Base-by-base conservation (phyloP, 176 grass and related monocot species). In the Rhipidocladum racemiflorum region DNA sequence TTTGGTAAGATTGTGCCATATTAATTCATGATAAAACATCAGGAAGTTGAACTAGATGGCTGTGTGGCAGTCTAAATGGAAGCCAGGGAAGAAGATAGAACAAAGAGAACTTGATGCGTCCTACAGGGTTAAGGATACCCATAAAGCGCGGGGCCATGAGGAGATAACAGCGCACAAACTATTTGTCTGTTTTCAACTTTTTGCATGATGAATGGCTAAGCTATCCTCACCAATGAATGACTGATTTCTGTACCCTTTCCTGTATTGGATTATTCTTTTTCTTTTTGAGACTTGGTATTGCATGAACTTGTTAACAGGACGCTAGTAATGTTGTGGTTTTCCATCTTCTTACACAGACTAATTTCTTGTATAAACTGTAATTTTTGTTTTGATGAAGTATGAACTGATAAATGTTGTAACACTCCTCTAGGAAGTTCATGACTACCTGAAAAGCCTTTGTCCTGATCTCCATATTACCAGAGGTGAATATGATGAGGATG, bases 371-470 rank as follows among this genome's bases (percentile, higher is more conserved):
- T 75, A 36, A 49, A 39, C 0, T 72, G 21, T 32, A 51, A 2
- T 74, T 87, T 74, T 64, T 84, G 17, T 51, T 71, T 35, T 49
- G 45, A 30, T 49, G n/a, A 75, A 72, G 2, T 77, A 43, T 12
- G 13, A 23, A 25, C 61, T 56, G 46, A 80, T 45, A 78, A 51
- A 43, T 68, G 80, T 32, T 17, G 55, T 60, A 25, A 64, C 36
- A 42, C 81, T 56, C 35, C 27, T 76, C 5, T 87, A 99, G 93
- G 97, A 99, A 88, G 75, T 99, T 62, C 89, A 99, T 90, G 97
- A 99, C 73, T 96, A 99, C 70, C 85, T 99, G 77, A 99, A 99
- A 87, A 92, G 91, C 89, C 93, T 99, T 77, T 99, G 97, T 61
- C 97, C 97, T 76, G 93, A 93, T 87, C 88, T 96, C 72, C 93